phyloP scores from a whole-genome alignment of 495 filamentous ascomycete species.

The Achaetomiella virescens region DNA sequence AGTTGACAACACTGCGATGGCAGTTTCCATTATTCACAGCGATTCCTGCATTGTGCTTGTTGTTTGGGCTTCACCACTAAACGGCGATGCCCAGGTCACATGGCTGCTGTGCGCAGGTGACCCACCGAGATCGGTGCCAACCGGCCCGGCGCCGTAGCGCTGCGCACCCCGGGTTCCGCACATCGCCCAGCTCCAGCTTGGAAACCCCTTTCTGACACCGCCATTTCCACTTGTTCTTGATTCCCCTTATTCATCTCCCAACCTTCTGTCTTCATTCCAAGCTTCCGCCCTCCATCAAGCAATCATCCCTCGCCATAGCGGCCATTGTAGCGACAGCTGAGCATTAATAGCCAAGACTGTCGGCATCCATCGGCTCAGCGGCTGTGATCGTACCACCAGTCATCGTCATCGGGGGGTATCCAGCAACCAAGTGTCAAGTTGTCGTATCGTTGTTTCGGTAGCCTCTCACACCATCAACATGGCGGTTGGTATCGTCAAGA shows the following conservation, averaged over 20 bases:
- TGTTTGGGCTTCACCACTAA: neutral
- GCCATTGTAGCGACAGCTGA: neutral
- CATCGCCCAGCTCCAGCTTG: neutral
- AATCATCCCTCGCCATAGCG: neutral
- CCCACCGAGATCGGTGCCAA: constrained; percentile 24
- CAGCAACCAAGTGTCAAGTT: neutral
- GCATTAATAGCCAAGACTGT: neutral
- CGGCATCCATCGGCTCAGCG: constrained; percentile 6
- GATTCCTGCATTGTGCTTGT: neutral
- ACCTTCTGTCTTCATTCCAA: neutral
- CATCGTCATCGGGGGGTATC: neutral
- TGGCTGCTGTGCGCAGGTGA: constrained; percentile 17
- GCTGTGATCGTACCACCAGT: neutral
- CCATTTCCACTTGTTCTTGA: constrained; percentile 16
- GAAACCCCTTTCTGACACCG: constrained; percentile 18
- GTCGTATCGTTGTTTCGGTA: neutral
- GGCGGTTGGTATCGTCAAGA: constrained; percentile 23
- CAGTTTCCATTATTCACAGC: constrained; percentile 8
- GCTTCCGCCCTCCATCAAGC: neutral
- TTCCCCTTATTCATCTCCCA: neutral
- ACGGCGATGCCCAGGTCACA: constrained; percentile 15
- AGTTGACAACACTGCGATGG: constrained; percentile 1
- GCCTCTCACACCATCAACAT: constrained; percentile 13
- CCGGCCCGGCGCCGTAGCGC: constrained; percentile 19
- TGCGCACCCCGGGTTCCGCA: neutral